Base-by-base conservation (phyloP, 1,284 basidiomycete genomes). In the Pseudozyma sp. region DNA sequence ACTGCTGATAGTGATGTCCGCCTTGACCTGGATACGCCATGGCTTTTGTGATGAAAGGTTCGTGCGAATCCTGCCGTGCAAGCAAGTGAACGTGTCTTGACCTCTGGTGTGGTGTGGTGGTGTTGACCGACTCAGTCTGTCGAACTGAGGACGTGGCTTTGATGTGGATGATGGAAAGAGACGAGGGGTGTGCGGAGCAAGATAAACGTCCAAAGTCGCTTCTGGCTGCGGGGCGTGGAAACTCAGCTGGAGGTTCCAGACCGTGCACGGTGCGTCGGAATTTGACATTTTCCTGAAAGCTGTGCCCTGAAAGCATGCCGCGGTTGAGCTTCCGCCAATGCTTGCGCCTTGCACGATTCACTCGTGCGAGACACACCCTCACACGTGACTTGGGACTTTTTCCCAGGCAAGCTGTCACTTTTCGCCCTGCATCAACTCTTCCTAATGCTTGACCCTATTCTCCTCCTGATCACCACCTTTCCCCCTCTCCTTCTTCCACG, bases 1-100 rank as follows among this genome's bases (percentile, higher is more conserved):
- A 47, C 44, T 67, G 48, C 37, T 80, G 79, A 29, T 80, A 79
- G 43, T 80, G 76, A 29, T 77, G 74, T 34, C 76, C 78, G 57
- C 71, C 68, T 46, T 78, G 69, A 24, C 79, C 79, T 43, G 79
- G 79, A 31, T 78, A 81, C 35, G 79, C 64, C 79, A 81, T 81
- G 13, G 24, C 54, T 43, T 33, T 29, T 7, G 17, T 33, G 16
- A 31, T 47, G 30, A 17, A 13, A n/a, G 31, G 14, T 8, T 37
- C 9, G 14, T 14, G 35, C 35, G 35, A 14, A 10, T 37, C 43
- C 17, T 19, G 17, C 24, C 24, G 24, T 24, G 24, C 24, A 24
- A 24, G 24, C 24, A 24, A 24, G 4, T 24, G 24, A 4, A 24
- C 24, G 24, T 24, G 4, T 24, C 1, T 24, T 24, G 2, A 7